These are phyloP conservation scores for Hura crepitans DNA, from an alignment of 441 rosid species.

Conservation along the genomic window DNA sequence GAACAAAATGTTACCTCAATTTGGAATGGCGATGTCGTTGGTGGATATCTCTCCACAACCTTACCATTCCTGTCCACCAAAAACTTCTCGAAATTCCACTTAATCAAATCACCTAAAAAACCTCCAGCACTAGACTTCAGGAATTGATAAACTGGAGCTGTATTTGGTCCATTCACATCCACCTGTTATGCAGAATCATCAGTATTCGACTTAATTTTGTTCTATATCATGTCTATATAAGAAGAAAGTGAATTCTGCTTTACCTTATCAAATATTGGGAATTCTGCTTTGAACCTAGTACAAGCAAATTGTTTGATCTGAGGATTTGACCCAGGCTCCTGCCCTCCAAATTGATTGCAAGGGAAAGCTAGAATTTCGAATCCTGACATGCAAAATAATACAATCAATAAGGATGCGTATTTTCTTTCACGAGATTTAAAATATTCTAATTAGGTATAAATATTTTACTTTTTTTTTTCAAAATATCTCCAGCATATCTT, in stretches of 20 bases:
- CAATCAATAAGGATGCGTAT: neutral
- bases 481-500: neutral
- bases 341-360: constrained; percentile 85
- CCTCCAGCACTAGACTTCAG: constrained; percentile 83
- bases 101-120: constrained; percentile 62
- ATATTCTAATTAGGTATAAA: no score
- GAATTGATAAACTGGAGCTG: constrained; percentile 78
- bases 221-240: neutral
- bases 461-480: no score
- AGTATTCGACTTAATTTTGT: neutral
- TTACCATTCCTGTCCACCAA: constrained; percentile 74
- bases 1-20: constrained; percentile 53
- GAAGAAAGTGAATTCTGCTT: neutral
- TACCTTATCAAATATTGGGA: constrained; percentile 82
- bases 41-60: constrained; percentile 73
- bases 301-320: constrained; percentile 70
- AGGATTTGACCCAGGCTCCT: constrained; percentile 79
- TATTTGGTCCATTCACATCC: constrained; percentile 79
- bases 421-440: no score
- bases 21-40: constrained; percentile 72
- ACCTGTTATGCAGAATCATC: constrained; percentile 35
- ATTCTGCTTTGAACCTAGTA: constrained; percentile 78
- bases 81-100: constrained; percentile 94
- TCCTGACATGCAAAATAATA: constrained; percentile 38
- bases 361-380: constrained; percentile 92